These are phyloP conservation scores for Lasiosphaeris hirsuta DNA, from an alignment of 495 filamentous ascomycete species.

Conservation along the genomic window DNA sequence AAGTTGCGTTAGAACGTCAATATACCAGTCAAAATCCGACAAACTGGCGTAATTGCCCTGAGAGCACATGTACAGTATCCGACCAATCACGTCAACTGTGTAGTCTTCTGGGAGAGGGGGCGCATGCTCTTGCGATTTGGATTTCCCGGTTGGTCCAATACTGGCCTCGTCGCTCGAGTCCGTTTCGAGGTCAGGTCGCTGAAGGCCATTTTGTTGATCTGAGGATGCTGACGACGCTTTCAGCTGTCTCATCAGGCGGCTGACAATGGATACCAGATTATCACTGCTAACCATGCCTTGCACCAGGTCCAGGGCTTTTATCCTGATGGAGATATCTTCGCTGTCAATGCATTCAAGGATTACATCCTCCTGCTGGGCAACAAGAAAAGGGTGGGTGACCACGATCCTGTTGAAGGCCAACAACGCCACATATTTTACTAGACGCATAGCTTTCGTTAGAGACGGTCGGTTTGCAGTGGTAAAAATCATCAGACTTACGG, in stretches of 20 bases:
- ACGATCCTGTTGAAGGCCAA: slow-evolving; percentile 94
- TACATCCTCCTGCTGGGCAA: slow-evolving; percentile 88
- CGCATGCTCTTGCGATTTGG: slow-evolving; percentile 32
- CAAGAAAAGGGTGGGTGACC: slow-evolving; percentile 78
- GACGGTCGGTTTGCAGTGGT: background rate
- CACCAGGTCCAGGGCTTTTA: slow-evolving; percentile 86
- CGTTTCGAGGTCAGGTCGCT: slow-evolving; percentile 40
- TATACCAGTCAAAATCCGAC: slow-evolving; percentile 94
- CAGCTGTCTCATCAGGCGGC: slow-evolving; percentile 81
- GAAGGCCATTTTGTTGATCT: slow-evolving; percentile 27
- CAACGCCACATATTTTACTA: slow-evolving; percentile 95
- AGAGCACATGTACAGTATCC: slow-evolving; percentile 89
- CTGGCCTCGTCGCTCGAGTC: slow-evolving; percentile 61
- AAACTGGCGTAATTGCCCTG: slow-evolving; percentile 81
- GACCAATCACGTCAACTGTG: slow-evolving; percentile 67
- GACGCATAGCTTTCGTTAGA: background rate
- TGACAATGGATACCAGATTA: slow-evolving; percentile 77
- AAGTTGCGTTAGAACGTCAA: slow-evolving; percentile 77
- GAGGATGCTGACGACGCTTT: slow-evolving; percentile 46
- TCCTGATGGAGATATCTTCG: slow-evolving; percentile 90
- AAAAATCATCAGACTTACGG: slow-evolving; percentile 49
- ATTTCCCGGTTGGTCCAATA: slow-evolving; percentile 35
- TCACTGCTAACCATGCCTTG: slow-evolving; percentile 87
- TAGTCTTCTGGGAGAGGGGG: slow-evolving; percentile 75
- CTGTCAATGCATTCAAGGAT: slow-evolving; percentile 96